Evolutionary conservation across 805 yeast genomes (phyloP).

Genomic region (Jamesozyma jinghongensis): DNA sequence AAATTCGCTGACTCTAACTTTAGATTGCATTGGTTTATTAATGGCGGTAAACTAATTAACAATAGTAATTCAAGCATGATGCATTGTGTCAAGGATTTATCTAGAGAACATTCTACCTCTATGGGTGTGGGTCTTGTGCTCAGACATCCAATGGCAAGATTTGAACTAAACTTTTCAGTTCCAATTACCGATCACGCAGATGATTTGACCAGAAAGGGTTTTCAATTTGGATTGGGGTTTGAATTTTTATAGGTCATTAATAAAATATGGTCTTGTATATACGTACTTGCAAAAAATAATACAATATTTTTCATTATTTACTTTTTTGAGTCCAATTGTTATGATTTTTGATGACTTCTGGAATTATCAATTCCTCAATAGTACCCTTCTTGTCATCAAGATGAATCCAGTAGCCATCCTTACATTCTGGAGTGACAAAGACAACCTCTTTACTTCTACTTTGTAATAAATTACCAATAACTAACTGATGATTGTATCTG

Average conservation of each 20-base stretch:
- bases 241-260: constrained; percentile 48
- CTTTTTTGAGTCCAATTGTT: constrained; percentile 42
- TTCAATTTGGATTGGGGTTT: constrained; percentile 58
- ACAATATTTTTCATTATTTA: neutral
- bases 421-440: constrained; percentile 44
- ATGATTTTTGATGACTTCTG: constrained; percentile 62
- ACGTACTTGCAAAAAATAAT: too few relatives aligned
- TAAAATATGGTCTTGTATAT: neutral
- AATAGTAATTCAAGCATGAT: constrained; percentile 20
- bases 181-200: constrained; percentile 46
- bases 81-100: constrained; percentile 22
- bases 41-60: constrained; percentile 52
- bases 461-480: constrained; percentile 86
- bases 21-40: constrained; percentile 53
- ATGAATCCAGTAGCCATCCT: constrained; percentile 40
- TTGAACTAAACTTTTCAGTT: constrained; percentile 55
- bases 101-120: constrained; percentile 39
- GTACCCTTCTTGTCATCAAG: constrained; percentile 33
- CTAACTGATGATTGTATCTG: constrained; percentile 86
- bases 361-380: constrained; percentile 74
- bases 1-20: constrained; percentile 38
- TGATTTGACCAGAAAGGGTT: constrained; percentile 51
- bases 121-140: constrained; percentile 54
- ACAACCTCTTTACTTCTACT: constrained; percentile 83
- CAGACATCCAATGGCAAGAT: constrained; percentile 55